Conservation (phyloP, 768 basidiomycete genomes). For the Bullera alba region DNA sequence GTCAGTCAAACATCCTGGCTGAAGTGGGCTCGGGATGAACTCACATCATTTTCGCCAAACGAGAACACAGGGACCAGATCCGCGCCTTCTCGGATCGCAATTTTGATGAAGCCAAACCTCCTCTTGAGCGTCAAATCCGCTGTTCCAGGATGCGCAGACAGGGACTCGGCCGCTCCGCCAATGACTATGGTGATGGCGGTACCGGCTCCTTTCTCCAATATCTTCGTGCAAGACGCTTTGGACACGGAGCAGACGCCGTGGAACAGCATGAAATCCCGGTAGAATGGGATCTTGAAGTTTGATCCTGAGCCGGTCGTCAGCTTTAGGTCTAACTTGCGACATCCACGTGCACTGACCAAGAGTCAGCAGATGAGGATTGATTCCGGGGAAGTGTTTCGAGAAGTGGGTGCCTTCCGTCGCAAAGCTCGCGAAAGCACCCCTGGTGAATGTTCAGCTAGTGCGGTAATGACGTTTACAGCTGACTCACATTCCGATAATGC, state of each 20-base stretch:
- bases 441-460: constrained; percentile 35
- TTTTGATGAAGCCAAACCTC: constrained; percentile 89
- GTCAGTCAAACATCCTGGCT: constrained; percentile 1
- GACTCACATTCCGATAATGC: constrained; percentile 95
- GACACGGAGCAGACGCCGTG: constrained; percentile 90
- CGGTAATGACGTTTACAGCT: neutral
- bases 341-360: constrained; percentile 33
- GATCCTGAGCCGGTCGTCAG: constrained; percentile 48
- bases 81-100: constrained; percentile 52
- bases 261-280: constrained; percentile 79
- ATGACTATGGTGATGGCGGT: constrained; percentile 85
- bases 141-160: constrained; percentile 93
- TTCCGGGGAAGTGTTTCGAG: constrained; percentile 79
- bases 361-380: constrained; percentile 87
- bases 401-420: constrained; percentile 93
- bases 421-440: constrained; percentile 93
- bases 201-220: constrained; percentile 57
- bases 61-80: constrained; percentile 96
- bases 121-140: constrained; percentile 57
- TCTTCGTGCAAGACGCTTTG: constrained; percentile 81
- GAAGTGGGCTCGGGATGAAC: too few relatives aligned
- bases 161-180: constrained; percentile 89
- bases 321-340: too few relatives aligned
- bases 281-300: constrained; percentile 88
- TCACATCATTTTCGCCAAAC: constrained; percentile 96